Conservation (phyloP, 441 rosid genomes). For the Populus trichocarpa region DNA sequence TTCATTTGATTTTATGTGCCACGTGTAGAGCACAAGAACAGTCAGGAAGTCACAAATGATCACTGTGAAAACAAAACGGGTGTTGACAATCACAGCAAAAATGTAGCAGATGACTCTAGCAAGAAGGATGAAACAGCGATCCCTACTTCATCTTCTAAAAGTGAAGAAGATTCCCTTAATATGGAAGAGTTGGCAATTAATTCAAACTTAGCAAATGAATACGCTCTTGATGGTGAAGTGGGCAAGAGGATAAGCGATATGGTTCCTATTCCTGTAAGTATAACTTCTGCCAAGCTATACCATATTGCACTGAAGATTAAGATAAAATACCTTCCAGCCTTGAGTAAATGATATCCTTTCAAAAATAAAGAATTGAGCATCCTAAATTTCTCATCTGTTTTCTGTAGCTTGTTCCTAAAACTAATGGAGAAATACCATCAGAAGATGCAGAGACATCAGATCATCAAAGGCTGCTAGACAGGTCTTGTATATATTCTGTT, state of each 20-base stretch:
- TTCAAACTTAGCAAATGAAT: constrained; percentile 57
- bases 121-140: constrained; percentile 15
- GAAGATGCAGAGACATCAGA: constrained; percentile 75
- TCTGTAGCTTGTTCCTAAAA: constrained; percentile 85
- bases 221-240: constrained; percentile 66
- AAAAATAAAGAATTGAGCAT: constrained; percentile 1
- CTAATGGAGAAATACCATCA: constrained; percentile 78
- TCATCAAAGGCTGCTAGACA: constrained; percentile 82
- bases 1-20: constrained; percentile 9
- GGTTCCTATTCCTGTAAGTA: constrained; percentile 88
- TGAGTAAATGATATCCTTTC: background rate
- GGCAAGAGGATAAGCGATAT: constrained; percentile 80
- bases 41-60: constrained; percentile 23
- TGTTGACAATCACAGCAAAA: constrained; percentile 15
- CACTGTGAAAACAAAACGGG: constrained; percentile 11
- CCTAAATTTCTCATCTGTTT: constrained; percentile 14
- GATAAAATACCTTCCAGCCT: background rate
- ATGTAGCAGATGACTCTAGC: constrained; percentile 25
- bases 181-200: constrained; percentile 36
- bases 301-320: background rate
- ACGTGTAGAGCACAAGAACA: constrained; percentile 33
- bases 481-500: constrained; percentile 33
- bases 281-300: constrained; percentile 1
- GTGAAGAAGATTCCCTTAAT: constrained; percentile 14
- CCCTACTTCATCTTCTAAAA: constrained; percentile 16